Evolutionary conservation across 768 basidiomycete genomes (phyloP).

Genomic region (Russula sp.): DNA sequence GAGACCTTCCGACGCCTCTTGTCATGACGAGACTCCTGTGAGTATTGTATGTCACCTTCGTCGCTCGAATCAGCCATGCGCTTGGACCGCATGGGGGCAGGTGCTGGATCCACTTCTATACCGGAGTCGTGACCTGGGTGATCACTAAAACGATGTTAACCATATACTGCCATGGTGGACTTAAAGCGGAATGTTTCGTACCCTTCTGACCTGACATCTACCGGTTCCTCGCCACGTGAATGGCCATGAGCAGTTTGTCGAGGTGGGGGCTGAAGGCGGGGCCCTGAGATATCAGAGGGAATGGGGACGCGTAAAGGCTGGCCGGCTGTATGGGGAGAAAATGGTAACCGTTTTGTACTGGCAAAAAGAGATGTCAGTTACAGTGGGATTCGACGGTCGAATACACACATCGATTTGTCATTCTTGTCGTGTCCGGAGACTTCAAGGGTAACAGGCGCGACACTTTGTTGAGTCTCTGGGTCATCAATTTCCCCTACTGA

Average conservation of each 20-base stretch:
- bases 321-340: neutral
- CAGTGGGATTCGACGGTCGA: neutral
- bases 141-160: neutral
- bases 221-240: neutral
- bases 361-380: neutral
- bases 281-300: constrained; percentile 1
- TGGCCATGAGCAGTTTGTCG: neutral
- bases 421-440: constrained; percentile 10
- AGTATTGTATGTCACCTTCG: constrained; percentile 18
- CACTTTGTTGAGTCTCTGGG: neutral
- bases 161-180: neutral
- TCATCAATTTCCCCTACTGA: neutral
- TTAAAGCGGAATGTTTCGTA: neutral
- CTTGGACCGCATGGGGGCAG: constrained; percentile 14
- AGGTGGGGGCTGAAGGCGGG: neutral
- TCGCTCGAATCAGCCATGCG: constrained; percentile 23
- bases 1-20: constrained; percentile 25
- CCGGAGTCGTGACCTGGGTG: constrained; percentile 6
- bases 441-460: constrained; percentile 9
- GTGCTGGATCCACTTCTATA: constrained; percentile 2
- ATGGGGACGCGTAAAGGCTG: neutral
- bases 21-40: constrained; percentile 20
- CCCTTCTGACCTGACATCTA: neutral
- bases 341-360: constrained; percentile 7
- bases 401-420: constrained; percentile 6